A percentile compares a stretch with the other conserved stretches of the same genome.
phyloP scores from a whole-genome alignment of 176 grass and related monocot genomes.

The Stipa capillata region DNA sequence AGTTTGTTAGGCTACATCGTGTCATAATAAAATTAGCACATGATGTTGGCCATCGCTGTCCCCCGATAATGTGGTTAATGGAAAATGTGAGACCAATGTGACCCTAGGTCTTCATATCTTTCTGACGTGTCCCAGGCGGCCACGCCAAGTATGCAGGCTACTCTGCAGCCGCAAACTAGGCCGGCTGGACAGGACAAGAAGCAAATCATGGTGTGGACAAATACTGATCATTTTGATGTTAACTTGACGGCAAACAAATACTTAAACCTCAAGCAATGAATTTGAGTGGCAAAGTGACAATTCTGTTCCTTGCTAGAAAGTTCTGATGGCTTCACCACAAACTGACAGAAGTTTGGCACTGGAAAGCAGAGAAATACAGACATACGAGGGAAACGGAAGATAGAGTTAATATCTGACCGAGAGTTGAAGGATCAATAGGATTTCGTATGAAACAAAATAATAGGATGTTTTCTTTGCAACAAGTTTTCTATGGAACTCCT shows the following conservation, averaged over 20 bases:
- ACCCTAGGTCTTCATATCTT: neutral
- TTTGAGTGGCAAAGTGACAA: neutral
- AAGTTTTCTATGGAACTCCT: too few relatives aligned
- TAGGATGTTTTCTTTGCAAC: too few relatives aligned
- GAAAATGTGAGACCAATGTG: neutral
- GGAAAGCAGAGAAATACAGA: too few relatives aligned
- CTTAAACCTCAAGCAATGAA: constrained; percentile 1
- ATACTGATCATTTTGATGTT: neutral
- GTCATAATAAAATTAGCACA: neutral
- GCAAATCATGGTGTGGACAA: neutral
- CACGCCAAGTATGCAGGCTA: neutral
- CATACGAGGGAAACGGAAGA: too few relatives aligned
- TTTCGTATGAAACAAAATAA: neutral
- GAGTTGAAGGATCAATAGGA: neutral
- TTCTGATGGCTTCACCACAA: neutral
- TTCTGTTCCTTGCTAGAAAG: neutral
- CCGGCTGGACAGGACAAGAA: neutral
- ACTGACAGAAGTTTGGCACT: neutral
- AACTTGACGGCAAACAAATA: neutral
- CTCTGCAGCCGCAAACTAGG: neutral
- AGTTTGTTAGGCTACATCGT: neutral
- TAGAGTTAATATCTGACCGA: neutral
- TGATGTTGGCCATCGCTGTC: neutral
- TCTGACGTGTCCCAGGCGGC: neutral
- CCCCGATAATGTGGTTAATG: neutral